Percentiles rank a stretch among this genome's conserved stretches.
These are phyloP conservation scores for Leptographium procerum DNA, from an alignment of 2,329 filamentous ascomycete genomes.

Conservation along the genomic window DNA sequence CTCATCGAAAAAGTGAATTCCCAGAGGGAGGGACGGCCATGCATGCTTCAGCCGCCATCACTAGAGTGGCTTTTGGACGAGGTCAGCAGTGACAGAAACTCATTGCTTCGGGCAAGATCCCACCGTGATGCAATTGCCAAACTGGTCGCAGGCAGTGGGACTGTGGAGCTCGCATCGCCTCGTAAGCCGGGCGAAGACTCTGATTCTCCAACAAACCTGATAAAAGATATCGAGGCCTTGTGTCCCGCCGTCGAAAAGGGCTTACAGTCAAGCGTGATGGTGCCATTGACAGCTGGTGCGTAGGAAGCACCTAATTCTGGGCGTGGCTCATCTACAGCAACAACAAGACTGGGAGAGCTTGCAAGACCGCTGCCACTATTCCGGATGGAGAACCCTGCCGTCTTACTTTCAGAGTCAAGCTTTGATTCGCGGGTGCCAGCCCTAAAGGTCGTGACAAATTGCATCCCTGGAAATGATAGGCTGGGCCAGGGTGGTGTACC, in stretches of 20 bases:
- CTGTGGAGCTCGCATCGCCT: not conserved
- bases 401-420: not conserved
- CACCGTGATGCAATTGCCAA: not conserved
- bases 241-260: not conserved
- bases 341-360: not conserved
- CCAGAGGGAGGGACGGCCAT: constrained; percentile 7
- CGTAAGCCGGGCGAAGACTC: not conserved
- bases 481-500: not conserved
- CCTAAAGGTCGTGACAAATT: not conserved
- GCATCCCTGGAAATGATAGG: not conserved
- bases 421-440: no score
- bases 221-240: not conserved
- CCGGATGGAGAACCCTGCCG: not conserved
- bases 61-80: constrained; percentile 4
- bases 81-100: not conserved
- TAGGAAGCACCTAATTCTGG: not conserved
- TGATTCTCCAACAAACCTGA: not conserved
- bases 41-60: constrained; percentile 3
- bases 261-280: not conserved
- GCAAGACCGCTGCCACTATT: not conserved
- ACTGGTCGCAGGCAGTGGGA: not conserved
- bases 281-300: constrained; percentile 1
- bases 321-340: not conserved
- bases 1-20: constrained; percentile 10
- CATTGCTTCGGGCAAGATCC: not conserved